Evolutionary conservation across 345 rosid species (phyloP).

Genomic region (Passiflora organensis): DNA sequence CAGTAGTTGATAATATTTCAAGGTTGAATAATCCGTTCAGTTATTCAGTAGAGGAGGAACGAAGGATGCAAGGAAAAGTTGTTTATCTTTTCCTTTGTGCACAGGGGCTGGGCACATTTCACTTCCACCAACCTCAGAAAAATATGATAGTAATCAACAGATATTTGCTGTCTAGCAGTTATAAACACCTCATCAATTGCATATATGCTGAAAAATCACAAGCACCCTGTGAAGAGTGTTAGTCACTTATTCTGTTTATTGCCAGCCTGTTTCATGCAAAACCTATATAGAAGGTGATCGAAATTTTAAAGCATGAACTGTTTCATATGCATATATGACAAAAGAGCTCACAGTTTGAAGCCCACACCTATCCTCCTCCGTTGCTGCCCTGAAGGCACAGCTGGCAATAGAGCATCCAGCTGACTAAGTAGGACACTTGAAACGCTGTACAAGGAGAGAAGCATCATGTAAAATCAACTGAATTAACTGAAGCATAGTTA

Average conservation of each 20-base stretch:
- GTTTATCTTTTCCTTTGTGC: no score
- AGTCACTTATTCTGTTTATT: neutral
- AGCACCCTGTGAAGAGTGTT: neutral
- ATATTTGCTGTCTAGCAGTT: no score
- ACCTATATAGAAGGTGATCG: neutral
- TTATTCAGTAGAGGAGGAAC: no score
- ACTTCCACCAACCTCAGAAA: no score
- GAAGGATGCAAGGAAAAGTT: no score
- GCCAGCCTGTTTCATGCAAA: neutral
- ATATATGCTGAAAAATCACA: no score
- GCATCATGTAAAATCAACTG: conserved; percentile 1
- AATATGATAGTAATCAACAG: no score
- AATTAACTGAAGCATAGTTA: neutral
- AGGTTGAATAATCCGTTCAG: no score
- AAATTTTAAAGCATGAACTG: conserved; percentile 5
- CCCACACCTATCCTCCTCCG: conserved; percentile 69
- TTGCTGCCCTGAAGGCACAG: conserved; percentile 73
- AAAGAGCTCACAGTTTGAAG: conserved; percentile 2
- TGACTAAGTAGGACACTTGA: conserved; percentile 50
- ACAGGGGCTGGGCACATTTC: no score
- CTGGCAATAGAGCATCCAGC: conserved; percentile 63
- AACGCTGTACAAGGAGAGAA: conserved; percentile 38
- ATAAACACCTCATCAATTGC: no score
- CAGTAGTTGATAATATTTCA: no score
- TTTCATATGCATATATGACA: neutral